These are phyloP conservation scores for Buxus sempervirens DNA, from an alignment of 164 flowering plant species.

Conservation along the genomic window DNA sequence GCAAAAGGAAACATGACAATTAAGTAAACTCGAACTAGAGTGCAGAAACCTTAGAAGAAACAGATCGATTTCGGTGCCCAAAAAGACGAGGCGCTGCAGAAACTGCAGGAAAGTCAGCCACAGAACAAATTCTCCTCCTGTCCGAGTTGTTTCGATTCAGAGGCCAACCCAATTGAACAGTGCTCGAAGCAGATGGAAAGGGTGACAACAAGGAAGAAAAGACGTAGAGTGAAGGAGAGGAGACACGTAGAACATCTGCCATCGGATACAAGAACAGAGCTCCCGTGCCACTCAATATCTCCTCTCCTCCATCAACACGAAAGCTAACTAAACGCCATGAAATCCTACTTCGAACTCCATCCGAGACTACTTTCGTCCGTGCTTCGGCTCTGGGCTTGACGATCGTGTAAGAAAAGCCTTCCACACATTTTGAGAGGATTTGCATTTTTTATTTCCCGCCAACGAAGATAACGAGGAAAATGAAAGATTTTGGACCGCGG, in stretches of 20 bases:
- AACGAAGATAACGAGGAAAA: too few species aligned
- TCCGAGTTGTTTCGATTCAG: slow-evolving; percentile 18
- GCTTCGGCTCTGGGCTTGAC: not conserved
- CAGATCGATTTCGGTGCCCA: slow-evolving; percentile 13
- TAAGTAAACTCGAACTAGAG: not conserved
- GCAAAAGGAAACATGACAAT: not conserved
- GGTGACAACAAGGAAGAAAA: slow-evolving; percentile 14
- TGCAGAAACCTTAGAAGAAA: slow-evolving; percentile 23
- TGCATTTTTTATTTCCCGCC: too few species aligned
- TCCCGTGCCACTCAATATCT: not conserved
- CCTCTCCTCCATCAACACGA: not conserved
- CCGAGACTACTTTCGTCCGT: not conserved
- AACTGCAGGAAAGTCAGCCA: slow-evolving; percentile 14
- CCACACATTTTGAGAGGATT: not conserved
- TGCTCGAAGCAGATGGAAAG: slow-evolving; percentile 2
- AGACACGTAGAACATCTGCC: slow-evolving; percentile 46
- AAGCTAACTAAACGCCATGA: not conserved
- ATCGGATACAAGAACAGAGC: slow-evolving; percentile 15
- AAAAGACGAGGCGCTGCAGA: slow-evolving; percentile 13
- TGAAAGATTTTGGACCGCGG: too few species aligned
- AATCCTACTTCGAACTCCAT: not conserved
- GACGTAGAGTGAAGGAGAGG: slow-evolving; percentile 24
- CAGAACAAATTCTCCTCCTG: slow-evolving; percentile 22
- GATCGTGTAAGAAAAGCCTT: slow-evolving; percentile 1
- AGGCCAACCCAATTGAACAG: slow-evolving; percentile 16